Percentiles rank a stretch among this genome's conserved stretches.
Conservation (phyloP, 2,329 filamentous ascomycete genomes). For the Penicillium corylophilum region DNA sequence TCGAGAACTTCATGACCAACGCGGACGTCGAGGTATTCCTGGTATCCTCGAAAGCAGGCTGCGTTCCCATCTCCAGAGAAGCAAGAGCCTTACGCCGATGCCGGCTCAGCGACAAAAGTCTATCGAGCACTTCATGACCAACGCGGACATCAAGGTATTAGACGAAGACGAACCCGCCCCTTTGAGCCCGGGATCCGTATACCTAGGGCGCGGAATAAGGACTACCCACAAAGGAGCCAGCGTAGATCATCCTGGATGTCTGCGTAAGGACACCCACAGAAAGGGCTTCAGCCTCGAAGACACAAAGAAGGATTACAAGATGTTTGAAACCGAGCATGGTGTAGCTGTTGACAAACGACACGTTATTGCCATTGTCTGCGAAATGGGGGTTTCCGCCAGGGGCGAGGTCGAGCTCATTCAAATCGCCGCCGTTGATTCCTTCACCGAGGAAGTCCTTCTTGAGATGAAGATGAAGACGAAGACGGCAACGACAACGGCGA, state of each 20-base stretch:
- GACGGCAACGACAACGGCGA: no score
- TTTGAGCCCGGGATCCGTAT: no score
- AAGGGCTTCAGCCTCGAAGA: neutral
- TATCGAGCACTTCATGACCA: no score
- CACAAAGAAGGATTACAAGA: neutral
- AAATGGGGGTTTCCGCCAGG: slow-evolving; percentile 50
- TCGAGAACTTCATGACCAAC: slow-evolving; percentile 95
- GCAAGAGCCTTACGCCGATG: no score
- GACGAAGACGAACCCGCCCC: no score
- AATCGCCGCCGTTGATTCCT: slow-evolving; percentile 53
- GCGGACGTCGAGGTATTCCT: slow-evolving; percentile 93
- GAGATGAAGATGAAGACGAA: no score
- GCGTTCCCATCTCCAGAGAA: no score
- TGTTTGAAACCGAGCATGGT: slow-evolving; percentile 1
- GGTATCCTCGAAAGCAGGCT: slow-evolving; percentile 92
- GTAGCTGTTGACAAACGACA: neutral
- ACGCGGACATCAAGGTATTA: no score
- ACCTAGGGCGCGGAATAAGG: no score
- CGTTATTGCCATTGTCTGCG: slow-evolving; percentile 54
- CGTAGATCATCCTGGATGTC: no score
- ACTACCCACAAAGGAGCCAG: no score
- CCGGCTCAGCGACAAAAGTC: no score
- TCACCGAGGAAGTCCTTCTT: slow-evolving; percentile 49
- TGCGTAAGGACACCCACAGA: neutral
- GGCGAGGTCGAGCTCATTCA: slow-evolving; percentile 55